phyloP scores from a whole-genome alignment of 768 basidiomycete species.

The Piloderma croceum region DNA sequence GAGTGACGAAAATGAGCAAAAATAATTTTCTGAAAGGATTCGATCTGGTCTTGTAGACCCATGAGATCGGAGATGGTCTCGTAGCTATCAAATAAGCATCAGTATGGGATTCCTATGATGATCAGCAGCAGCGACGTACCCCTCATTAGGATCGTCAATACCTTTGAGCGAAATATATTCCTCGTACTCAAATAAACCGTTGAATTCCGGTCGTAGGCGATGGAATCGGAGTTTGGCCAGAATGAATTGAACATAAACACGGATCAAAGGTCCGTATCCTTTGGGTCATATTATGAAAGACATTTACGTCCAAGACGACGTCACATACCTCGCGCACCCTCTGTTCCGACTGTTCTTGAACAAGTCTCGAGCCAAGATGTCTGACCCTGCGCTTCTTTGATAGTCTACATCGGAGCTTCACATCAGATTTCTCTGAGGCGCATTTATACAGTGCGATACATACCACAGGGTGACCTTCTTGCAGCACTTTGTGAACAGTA shows the following conservation, averaged over 20 bases:
- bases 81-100: conserved; percentile 51
- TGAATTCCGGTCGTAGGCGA: conserved; percentile 92
- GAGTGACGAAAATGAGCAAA: conserved; percentile 92
- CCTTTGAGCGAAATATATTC: conserved; percentile 97
- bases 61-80: conserved; percentile 98
- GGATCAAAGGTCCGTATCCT: conserved; percentile 93
- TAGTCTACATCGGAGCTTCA: conserved; percentile 50
- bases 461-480: conserved; percentile 95
- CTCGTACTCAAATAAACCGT: conserved; percentile 97
- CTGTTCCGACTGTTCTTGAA: conserved; percentile 70
- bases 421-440: conserved; percentile 3
- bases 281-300: conserved; percentile 1
- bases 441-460: conserved; percentile 15
- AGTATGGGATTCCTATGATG: too few species aligned
- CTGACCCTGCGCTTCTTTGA: conserved; percentile 96
- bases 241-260: conserved; percentile 93
- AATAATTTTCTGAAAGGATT: conserved; percentile 96
- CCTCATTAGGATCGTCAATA: conserved; percentile 98
- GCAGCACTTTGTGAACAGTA: conserved; percentile 94
- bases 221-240: conserved; percentile 95
- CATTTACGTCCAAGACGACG: neutral
- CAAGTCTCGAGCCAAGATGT: conserved; percentile 99
- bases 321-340: conserved; percentile 67
- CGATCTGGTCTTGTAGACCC: conserved; percentile 97
- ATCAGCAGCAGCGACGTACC: too few species aligned